Evolutionary conservation across 2,329 filamentous ascomycete species (phyloP).

Genomic region (Microdochium trichocladiopsis): DNA sequence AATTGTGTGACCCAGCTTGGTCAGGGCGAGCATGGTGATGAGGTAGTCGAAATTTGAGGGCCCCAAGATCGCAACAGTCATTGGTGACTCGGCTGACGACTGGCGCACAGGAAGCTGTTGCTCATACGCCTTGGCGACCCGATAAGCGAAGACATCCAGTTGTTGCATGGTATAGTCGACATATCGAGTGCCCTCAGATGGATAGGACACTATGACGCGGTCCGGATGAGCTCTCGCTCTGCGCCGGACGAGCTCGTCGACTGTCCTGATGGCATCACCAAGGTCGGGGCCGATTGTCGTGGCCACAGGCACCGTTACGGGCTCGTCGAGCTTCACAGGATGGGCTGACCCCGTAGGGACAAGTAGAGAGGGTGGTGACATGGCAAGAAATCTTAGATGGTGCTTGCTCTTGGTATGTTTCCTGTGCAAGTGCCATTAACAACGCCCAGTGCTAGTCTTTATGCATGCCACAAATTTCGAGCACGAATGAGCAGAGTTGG

Average conservation of each 20-base stretch:
- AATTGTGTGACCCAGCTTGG: constrained; percentile 44
- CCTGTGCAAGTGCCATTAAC: neutral
- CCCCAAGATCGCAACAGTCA: constrained; percentile 41
- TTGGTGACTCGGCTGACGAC: constrained; percentile 10
- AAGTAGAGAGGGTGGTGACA: neutral
- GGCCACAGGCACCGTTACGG: neutral
- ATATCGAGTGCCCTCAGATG: constrained; percentile 32
- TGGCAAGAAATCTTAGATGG: neutral
- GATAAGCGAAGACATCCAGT: constrained; percentile 31
- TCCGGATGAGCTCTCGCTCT: constrained; percentile 25
- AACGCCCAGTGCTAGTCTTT: neutral
- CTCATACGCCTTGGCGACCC: constrained; percentile 13
- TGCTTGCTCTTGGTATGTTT: neutral
- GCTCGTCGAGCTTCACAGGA: neutral
- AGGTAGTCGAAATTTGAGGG: constrained; percentile 48
- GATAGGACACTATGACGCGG: constrained; percentile 33
- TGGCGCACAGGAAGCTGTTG: constrained; percentile 5
- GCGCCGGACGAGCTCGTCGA: constrained; percentile 29
- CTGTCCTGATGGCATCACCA: constrained; percentile 14
- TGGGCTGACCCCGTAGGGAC: neutral
- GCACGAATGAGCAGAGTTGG: no score
- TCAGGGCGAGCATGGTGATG: constrained; percentile 44
- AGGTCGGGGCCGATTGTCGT: constrained; percentile 1
- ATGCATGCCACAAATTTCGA: neutral
- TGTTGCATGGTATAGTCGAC: constrained; percentile 38